Evolutionary conservation across 2,329 filamentous ascomycete genomes (phyloP), one percentile per base, ranked within the genome.

Genomic region (Stemphylium vesicarium): DNA sequence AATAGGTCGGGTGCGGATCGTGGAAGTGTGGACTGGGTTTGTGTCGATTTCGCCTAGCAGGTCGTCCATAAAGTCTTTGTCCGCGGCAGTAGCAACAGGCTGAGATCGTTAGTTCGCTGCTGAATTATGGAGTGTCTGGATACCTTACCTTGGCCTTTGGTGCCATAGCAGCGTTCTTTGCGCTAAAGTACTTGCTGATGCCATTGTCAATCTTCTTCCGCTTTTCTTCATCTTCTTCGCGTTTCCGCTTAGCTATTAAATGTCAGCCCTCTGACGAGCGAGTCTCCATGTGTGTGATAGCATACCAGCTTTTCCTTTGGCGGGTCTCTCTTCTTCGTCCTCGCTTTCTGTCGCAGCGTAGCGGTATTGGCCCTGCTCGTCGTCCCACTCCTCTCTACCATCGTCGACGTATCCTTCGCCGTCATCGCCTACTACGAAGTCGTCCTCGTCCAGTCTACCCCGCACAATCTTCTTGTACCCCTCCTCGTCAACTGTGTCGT

Each of bases 391-490:
- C 57, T 98, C 95, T 78, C 95, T 88, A 57, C 95, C 95, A 72
- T 98, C 95, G 74, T 98, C 94, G 63, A 92, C 94, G 71, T 99
- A 99, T 33, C 95, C 94, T 73, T 94, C 92, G 70, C 94, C 94
- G 79, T 97, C 96, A 79, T 99, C 95, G 80, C 98, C 95, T 56
- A 99, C 93, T 47, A 99, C 94, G 70, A 99, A 99, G 78, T 99
- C 95, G 68, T 99, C 95, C 69, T 96, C 84, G 71, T 98, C 91
- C 46, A 99, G 82, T 41, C 95, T 88, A 51, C 89, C 87, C 37
- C 95, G 86, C 12, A 99, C 92, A 63, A 98, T 89, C 75, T 96
- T 96, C 81, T 97, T 97, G 82, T 99, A 99, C 46, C 91, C 90
- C 70, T 95, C 94, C 69, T 99, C 95, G 71, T 98, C 93, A 42